Conservation (phyloP, 106 monocot genomes). For the Xerophyta viscosa region DNA sequence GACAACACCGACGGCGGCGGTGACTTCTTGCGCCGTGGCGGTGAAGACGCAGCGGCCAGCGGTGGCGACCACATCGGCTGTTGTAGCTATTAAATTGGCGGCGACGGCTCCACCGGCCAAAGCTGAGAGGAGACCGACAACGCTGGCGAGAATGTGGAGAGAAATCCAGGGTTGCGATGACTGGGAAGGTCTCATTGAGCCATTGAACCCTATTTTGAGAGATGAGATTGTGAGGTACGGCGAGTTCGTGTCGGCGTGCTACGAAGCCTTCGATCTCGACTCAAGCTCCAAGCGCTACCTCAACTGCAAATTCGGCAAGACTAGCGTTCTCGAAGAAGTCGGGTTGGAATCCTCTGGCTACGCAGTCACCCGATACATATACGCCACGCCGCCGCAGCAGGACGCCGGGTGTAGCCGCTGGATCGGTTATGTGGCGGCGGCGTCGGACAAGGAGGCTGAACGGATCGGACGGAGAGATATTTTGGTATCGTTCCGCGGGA, state of each 20-base stretch:
- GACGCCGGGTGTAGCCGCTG: constrained; percentile 11
- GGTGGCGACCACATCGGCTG: too few relatives aligned
- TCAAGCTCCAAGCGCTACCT: constrained; percentile 17
- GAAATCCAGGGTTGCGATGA: constrained; percentile 44
- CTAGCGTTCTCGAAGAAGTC: constrained; percentile 2
- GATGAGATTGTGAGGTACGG: constrained; percentile 40
- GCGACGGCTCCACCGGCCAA: background rate
- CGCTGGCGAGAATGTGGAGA: constrained; percentile 26
- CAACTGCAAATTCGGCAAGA: constrained; percentile 26
- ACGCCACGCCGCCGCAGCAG: constrained; percentile 15
- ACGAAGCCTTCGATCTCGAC: constrained; percentile 35
- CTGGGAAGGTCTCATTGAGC: constrained; percentile 36
- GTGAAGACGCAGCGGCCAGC: too few relatives aligned
- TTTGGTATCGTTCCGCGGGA: constrained; percentile 21
- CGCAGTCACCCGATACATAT: constrained; percentile 31
- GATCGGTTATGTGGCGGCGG: constrained; percentile 13
- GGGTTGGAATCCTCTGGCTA: constrained; percentile 11
- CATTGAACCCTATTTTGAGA: constrained; percentile 31
- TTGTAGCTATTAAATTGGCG: background rate
- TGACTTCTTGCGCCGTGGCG: too few relatives aligned
- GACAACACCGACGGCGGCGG: too few relatives aligned
- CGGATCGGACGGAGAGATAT: constrained; percentile 14
- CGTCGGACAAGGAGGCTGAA: background rate
- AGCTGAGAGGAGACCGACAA: background rate
- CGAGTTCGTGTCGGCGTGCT: constrained; percentile 25